Base-by-base conservation (phyloP, 352 stramenopile genomes). In the Phytopythium boreale region DNA sequence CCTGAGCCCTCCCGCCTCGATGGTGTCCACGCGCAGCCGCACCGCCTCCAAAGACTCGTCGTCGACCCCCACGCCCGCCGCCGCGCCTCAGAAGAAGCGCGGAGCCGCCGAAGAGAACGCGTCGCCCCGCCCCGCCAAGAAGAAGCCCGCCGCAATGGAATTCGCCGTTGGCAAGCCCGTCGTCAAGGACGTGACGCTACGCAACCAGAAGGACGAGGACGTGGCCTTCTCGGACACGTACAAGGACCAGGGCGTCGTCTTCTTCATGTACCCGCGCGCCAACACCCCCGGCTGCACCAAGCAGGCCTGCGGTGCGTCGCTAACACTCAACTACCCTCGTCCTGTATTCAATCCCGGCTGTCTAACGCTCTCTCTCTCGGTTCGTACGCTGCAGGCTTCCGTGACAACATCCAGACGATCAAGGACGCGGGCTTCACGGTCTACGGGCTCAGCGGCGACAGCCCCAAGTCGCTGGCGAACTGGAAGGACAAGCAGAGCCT, bases 201-300 rank as follows among this genome's bases (percentile, higher is more conserved):
- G 75, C 34, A 93, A 92, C 72, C 86, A 96, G 62, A 74, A 92
- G 29, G 80, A 71, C 31, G 70, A 79, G 50, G 63, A 80, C 11
- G 75, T 96, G 41, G 63, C 46, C 27, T 76, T 95, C 39, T 61
- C 67, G n/a, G 80, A 92, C 62, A 76, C 88, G 39, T 92, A 84
- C 69, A 88, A 89, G 63, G 81, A 90, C 27, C 71, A 83, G 15
- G 87, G 87, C 49, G 85, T 92, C 39, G 82, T 96, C 51, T 89
- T 96, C 74, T 96, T 96, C 72, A 94, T 96, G 86, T 96, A 93
- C 61, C 88, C 88, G 10, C 75, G 69, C n/a, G 88, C 88, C 34
- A 94, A 94, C 68, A 96, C 88, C 15, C 86, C 86, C 2, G 88
- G 88, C 11, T 96, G 88, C 72, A 96, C 86, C 62, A 96, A 93